Conservation (phyloP, 2,329 filamentous ascomycete genomes). For the Leptographium lundbergii region DNA sequence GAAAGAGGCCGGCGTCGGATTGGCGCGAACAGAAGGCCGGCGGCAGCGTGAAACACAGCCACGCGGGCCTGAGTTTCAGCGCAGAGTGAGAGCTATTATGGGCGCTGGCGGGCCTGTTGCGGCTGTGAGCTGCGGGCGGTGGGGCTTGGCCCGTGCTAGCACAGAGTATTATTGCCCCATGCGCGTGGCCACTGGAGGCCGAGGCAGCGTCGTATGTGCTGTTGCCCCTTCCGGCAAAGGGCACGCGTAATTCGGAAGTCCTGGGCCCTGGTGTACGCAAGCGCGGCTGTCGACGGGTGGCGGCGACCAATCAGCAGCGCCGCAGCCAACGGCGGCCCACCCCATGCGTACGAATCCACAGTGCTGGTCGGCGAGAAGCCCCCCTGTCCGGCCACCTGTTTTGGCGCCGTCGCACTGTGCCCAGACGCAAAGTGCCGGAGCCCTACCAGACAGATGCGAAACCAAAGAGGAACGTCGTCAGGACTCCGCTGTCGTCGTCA, state of each 20-base stretch:
- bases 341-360: constrained; percentile 4
- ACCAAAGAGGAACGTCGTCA: background rate
- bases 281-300: background rate
- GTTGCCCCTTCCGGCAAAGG: background rate
- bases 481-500: background rate
- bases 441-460: background rate
- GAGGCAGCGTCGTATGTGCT: no score
- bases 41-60: no score
- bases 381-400: background rate
- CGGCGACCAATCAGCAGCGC: background rate
- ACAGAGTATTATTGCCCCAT: no score
- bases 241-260: background rate
- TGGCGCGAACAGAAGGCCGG: no score
- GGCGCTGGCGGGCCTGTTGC: no score
- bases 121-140: no score
- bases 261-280: background rate
- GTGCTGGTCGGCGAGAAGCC: background rate
- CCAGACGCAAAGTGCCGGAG: background rate
- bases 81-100: background rate
- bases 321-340: background rate
- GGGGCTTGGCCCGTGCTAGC: no score
- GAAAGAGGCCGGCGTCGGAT: no score
- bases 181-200: no score
- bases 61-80: background rate
- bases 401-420: background rate